Evolutionary conservation across 129 eudicot species (phyloP), one percentile per base, ranked within the genome.

Genomic region (Ambrosia artemisiifolia): DNA sequence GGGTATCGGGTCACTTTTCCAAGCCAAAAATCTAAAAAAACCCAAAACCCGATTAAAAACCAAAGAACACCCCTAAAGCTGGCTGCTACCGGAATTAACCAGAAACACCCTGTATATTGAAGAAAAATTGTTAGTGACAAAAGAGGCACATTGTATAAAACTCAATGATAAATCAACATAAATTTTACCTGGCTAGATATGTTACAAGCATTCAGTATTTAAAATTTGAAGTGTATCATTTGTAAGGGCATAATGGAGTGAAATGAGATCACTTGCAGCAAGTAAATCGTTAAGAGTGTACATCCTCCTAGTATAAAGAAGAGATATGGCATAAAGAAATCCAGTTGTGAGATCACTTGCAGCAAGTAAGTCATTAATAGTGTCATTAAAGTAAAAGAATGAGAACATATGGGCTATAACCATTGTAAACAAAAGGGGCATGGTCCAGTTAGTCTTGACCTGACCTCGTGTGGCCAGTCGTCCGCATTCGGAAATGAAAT

Each of bases 71-170:
- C 28, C 28, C 1, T 24, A 24, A 24, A 95, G 87, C 85, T 95
- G 99, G 83, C 96, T 84, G 86, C 99, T 95, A 47, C 99, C 97
- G 5, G 99, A 83, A 78, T 95, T 95, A 28, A 95, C 96, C 83
- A 95, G 84, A 83, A 91, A 95, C 12, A 97, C 83, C 99, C 99
- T 95, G 82, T 74, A 80, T 43, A 33, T 83, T 74, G 24, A 28
- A 74, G 28, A 55, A 64, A 50, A 17, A 30, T 38, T 48, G 65
- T 66, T 51, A 74, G 47, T 48, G 53, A 60, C 71, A 17, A 55
- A 69, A 65, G 16, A 50, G 67, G 40, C 63, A 32, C 28, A 33
- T 42, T 47, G 69, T n/a, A 70, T 19, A 14, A 49, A 32, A 20
- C 8, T 34, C 35, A 6, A 32, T 1, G 63, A 33, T 11, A 76